phyloP scores from a whole-genome alignment of 208 protist species.

The Wallacemonas sp. region DNA sequence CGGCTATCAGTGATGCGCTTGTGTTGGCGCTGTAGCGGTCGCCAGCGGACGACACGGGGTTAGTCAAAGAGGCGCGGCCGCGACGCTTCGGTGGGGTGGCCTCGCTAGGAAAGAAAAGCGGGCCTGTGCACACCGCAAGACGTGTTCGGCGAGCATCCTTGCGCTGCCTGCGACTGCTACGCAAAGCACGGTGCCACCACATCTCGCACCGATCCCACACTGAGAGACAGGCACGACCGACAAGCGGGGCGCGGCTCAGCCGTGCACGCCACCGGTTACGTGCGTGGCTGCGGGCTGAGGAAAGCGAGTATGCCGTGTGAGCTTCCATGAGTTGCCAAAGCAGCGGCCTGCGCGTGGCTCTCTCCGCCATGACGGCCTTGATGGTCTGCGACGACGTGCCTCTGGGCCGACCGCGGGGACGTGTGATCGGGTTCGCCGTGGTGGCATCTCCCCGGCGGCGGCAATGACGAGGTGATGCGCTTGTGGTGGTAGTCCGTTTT shows the following conservation, averaged over 20 bases:
- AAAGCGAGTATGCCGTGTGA: conserved; percentile 4
- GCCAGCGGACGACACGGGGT: no score
- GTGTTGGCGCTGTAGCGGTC: background rate
- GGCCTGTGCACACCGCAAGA: conserved; percentile 19
- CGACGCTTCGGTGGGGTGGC: background rate
- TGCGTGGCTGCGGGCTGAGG: background rate
- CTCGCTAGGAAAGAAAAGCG: background rate
- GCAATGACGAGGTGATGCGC: no score
- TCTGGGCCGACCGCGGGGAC: no score
- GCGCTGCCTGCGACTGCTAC: no score
- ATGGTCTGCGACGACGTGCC: no score
- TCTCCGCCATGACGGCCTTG: background rate
- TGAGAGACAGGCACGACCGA: background rate
- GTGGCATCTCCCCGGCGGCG: no score
- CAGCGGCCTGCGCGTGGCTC: background rate
- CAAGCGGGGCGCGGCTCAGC: background rate
- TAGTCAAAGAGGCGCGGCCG: no score
- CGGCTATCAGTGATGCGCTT: conserved; percentile 19
- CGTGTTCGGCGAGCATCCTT: no score
- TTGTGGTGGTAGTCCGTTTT: no score
- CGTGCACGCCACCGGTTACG: background rate
- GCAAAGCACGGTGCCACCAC: background rate
- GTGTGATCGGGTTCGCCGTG: no score
- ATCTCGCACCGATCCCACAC: background rate
- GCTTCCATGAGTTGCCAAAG: background rate